Base-by-base conservation (phyloP, 371 early-diverging fungal genomes). In the Rhizopus delemar region DNA sequence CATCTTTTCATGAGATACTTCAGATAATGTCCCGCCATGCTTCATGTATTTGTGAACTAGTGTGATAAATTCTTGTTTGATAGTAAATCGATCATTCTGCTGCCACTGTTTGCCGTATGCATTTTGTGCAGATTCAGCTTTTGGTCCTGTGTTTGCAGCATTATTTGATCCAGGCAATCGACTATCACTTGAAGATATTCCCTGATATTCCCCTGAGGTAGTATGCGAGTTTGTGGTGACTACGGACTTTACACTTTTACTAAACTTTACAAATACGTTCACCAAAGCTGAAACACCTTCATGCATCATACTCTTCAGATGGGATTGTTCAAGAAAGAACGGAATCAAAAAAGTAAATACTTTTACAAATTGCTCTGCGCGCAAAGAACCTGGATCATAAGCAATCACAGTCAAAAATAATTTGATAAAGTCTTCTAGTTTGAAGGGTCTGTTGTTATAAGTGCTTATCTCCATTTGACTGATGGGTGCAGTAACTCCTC, bases 311-410 rank as follows among this genome's bases (percentile, higher is more conserved):
- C 69, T 60, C 5, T 62, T 60, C 8, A 79, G 41, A 0, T 48
- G 46, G 0, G 74, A 56, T 13, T 73, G 16, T 7, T 65, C 62
- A 56, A 78, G 66, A 15, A 84, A 80, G 15, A 69, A 65, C 3
- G 79, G 78, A 9, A 86, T 54, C 33, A 86, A 41, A 13, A 74
- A 66, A 32, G 71, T 68, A 31, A 86, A 63, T 32, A 82, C 73
- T 13, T 77, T 77, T 9, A 85, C 83, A 70, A 88, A 86, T 55
- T 88, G 88, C 51, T 88, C 86, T 0, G 88, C 86, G 34, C 88
- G 74, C 0, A 84, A 41, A 0, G 86, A 85, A 3, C 84, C 82
- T 3, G 86, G 79, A 63, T 88, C 88, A 53, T 84, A 86, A 0
- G 86, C 86, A 53, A 88, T 86, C 41, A 88, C 80, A 0, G 88